These are phyloP conservation scores for Peronospora belbahrii DNA, from an alignment of 352 stramenopile species.

Conservation along the genomic window DNA sequence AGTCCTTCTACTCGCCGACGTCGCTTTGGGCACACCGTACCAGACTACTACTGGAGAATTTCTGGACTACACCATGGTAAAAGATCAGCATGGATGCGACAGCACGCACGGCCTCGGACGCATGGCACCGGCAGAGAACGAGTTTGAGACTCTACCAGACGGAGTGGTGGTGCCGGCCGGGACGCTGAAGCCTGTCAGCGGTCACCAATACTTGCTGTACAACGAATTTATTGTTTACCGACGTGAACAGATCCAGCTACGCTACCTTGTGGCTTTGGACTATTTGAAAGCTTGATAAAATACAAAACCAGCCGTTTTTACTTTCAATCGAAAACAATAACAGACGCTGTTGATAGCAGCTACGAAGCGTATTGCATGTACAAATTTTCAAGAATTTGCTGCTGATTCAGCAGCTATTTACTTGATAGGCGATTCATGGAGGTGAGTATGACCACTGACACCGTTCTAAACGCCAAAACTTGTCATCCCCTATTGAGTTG, in stretches of 20 bases:
- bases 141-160: slow-evolving; percentile 20
- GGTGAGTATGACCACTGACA: too few relatives aligned
- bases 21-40: slow-evolving; percentile 46
- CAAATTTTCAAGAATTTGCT: too few relatives aligned
- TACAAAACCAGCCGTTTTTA: too few relatives aligned
- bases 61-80: slow-evolving; percentile 23
- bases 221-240: slow-evolving; percentile 46
- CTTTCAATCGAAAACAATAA: too few relatives aligned
- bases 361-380: too few relatives aligned
- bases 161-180: slow-evolving; percentile 35
- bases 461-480: too few relatives aligned
- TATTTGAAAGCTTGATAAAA: too few relatives aligned
- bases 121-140: slow-evolving; percentile 22
- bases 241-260: slow-evolving; percentile 36
- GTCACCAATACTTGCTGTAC: slow-evolving; percentile 27
- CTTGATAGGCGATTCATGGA: too few relatives aligned
- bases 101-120: slow-evolving; percentile 26
- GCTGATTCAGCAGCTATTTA: too few relatives aligned
- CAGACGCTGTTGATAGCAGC: too few relatives aligned
- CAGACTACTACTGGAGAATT: slow-evolving; percentile 14
- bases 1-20: slow-evolving; percentile 57
- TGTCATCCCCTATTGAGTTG: slow-evolving; percentile 51
- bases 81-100: slow-evolving; percentile 18
- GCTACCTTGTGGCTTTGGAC: slow-evolving; percentile 27
- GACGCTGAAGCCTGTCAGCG: slow-evolving; percentile 10